A percentile compares a stretch with the other conserved stretches of the same genome.
Conservation (phyloP, 202 grass and related monocot species). For the Panicum hallii region DNA sequence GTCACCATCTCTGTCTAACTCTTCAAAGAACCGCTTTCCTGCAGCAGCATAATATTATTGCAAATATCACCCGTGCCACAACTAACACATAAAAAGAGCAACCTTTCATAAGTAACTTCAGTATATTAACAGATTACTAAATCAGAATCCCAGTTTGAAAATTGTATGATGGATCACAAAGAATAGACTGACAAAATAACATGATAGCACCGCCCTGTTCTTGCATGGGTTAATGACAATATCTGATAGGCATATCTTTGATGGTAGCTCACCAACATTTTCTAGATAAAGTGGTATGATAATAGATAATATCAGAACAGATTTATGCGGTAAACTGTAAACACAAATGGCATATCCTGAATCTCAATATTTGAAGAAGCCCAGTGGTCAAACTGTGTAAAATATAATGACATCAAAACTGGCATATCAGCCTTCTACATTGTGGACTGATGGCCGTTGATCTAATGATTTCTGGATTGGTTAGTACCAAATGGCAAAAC, state of each 20-base stretch:
- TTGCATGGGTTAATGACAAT: not conserved
- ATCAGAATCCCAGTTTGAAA: not conserved
- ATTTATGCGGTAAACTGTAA: not conserved
- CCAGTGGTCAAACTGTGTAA: not conserved
- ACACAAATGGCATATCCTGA: not conserved
- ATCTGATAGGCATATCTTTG: not conserved
- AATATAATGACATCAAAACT: conserved; percentile 2
- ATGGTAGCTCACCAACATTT: conserved; percentile 20
- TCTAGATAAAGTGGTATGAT: not conserved
- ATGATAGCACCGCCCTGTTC: not conserved
- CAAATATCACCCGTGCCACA: conserved; percentile 25
- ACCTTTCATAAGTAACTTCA: conserved; percentile 15
- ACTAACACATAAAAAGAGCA: conserved; percentile 4
- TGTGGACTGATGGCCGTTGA: not conserved
- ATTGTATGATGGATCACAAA: conserved; percentile 17
- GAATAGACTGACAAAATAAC: not conserved
- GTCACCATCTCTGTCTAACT: conserved; percentile 93
- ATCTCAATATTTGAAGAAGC: conserved; percentile 1
- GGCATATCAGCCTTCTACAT: not conserved
- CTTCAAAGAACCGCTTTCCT: conserved; percentile 98
- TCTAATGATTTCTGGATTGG: not conserved
- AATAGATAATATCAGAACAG: not conserved
- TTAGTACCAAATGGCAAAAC: not conserved
- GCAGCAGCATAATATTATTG: conserved; percentile 25
- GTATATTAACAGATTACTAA: not conserved